Percentiles rank a stretch among this genome's conserved stretches.
Evolutionary conservation across 177 flowering plant genomes (phyloP).

Genomic region (Vitis hybrid): DNA sequence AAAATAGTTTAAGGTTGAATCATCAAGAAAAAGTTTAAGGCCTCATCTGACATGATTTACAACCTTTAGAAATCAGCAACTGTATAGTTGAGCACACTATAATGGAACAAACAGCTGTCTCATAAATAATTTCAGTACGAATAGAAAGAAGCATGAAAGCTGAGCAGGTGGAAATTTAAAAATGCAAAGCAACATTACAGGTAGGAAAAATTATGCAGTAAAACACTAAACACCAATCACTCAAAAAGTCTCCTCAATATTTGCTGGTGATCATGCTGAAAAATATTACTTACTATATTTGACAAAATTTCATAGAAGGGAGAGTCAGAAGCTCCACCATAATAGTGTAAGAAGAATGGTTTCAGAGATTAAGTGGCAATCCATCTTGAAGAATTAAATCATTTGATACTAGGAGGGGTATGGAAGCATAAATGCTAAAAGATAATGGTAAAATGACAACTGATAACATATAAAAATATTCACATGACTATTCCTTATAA

Average conservation of each 20-base stretch:
- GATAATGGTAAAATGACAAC: no score
- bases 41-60: slow-evolving; percentile 43
- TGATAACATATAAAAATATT: no score
- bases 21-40: not conserved
- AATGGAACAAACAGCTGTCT: not conserved
- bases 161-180: not conserved
- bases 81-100: not conserved
- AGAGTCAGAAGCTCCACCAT: not conserved
- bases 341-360: not conserved
- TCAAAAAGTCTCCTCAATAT: no score
- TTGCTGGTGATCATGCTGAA: no score
- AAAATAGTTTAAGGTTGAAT: not conserved
- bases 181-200: no score
- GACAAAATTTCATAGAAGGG: not conserved
- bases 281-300: no score
- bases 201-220: not conserved
- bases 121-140: not conserved
- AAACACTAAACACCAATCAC: not conserved
- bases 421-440: no score
- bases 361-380: not conserved
- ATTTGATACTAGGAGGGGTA: not conserved
- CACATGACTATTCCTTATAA: no score
- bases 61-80: slow-evolving; percentile 11
- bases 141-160: not conserved
- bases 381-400: not conserved